Evolutionary conservation across 495 filamentous ascomycete species (phyloP).

Genomic region (Podospora sp.): DNA sequence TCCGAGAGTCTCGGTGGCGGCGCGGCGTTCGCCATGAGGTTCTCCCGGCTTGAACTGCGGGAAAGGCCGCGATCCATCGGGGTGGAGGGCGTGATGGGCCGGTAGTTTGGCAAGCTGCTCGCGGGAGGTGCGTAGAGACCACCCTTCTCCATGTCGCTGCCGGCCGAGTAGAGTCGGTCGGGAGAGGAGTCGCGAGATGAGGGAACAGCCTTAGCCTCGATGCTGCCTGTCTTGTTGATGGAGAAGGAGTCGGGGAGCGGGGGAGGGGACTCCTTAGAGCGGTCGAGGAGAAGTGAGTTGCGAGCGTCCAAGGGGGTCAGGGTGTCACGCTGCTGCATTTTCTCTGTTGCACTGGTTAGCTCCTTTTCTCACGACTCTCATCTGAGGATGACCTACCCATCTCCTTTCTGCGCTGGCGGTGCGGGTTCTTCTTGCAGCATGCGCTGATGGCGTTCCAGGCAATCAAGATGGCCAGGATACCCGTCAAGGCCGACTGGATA

Average conservation of each 20-base stretch:
- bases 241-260: constrained; percentile 35
- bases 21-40: constrained; percentile 17
- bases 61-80: constrained; percentile 12
- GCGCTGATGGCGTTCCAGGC: constrained; percentile 83
- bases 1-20: background rate
- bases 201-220: constrained; percentile 27
- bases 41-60: constrained; percentile 34
- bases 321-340: constrained; percentile 78
- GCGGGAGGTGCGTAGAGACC: background rate
- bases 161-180: constrained; percentile 29
- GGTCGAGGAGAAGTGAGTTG: constrained; percentile 79
- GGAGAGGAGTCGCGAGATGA: constrained; percentile 11
- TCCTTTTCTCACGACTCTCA: background rate
- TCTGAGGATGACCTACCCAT: constrained; percentile 62
- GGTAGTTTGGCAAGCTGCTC: constrained; percentile 20
- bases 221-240: constrained; percentile 32
- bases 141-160: constrained; percentile 13
- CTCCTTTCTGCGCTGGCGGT: constrained; percentile 81
- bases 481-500: constrained; percentile 83
- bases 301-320: constrained; percentile 88
- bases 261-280: constrained; percentile 30
- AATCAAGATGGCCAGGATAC: constrained; percentile 83
- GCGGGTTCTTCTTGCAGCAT: constrained; percentile 85
- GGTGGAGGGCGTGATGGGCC: constrained; percentile 38
- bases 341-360: constrained; percentile 58